These are phyloP conservation scores for Sporothrix protearum DNA, from an alignment of 2,329 filamentous ascomycete species.

Conservation along the genomic window DNA sequence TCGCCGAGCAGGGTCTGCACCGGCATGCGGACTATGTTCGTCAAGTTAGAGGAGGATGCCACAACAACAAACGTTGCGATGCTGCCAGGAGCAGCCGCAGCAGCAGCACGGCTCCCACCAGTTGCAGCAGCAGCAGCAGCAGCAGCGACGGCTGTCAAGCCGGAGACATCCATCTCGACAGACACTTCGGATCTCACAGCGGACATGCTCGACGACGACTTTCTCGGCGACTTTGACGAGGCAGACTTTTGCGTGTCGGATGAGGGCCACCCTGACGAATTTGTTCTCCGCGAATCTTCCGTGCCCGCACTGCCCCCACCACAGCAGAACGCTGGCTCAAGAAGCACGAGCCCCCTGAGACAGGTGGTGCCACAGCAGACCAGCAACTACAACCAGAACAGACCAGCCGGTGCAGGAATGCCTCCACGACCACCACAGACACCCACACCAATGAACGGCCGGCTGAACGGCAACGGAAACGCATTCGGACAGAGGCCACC, in stretches of 20 bases:
- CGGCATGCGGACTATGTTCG: constrained; percentile 73
- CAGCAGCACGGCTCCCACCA: background rate
- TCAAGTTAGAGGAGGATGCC: constrained; percentile 47
- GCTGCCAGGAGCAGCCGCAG: background rate
- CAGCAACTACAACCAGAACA: constrained; percentile 19
- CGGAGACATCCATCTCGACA: background rate
- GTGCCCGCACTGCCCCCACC: constrained; percentile 23
- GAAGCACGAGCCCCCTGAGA: constrained; percentile 27
- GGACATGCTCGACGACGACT: constrained; percentile 40
- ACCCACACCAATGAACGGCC: constrained; percentile 10
- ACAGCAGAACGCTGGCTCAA: constrained; percentile 29
- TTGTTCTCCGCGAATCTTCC: constrained; percentile 51
- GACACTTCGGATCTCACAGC: constrained; percentile 8
- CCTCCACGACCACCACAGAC: constrained; percentile 28
- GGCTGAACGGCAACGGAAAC: background rate
- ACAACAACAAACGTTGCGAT: background rate
- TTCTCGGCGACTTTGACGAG: constrained; percentile 64
- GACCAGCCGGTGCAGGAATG: background rate
- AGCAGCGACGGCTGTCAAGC: constrained; percentile 5
- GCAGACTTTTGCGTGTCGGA: constrained; percentile 69
- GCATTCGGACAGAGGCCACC: constrained; percentile 7
- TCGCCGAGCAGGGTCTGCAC: constrained; percentile 75
- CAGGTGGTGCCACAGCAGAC: constrained; percentile 27
- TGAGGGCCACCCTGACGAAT: constrained; percentile 71
- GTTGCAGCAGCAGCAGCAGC: background rate